Conservation (phyloP, 768 basidiomycete species). For the Sistotremastrum suecicum region DNA sequence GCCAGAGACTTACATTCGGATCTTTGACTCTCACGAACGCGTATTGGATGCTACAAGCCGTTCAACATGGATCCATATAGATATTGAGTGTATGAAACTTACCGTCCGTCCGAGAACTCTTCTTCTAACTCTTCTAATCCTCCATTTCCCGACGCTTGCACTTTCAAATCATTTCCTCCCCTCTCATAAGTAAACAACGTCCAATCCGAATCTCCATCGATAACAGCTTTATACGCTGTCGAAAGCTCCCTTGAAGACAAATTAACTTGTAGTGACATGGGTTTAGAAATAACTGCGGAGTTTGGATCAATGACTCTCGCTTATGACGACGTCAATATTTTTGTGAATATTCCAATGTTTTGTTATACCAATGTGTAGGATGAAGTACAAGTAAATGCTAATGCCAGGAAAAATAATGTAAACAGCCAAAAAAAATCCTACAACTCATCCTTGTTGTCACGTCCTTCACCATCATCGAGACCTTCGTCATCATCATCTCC, state of each 20-base stretch:
- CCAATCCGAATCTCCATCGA: constrained; percentile 60
- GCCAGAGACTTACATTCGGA: constrained; percentile 45
- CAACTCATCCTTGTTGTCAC: no score
- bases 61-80: constrained; percentile 7
- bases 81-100: constrained; percentile 14
- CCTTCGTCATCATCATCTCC: no score
- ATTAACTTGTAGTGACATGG: constrained; percentile 72
- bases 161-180: constrained; percentile 74
- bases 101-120: constrained; percentile 92
- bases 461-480: no score
- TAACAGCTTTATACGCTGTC: constrained; percentile 61
- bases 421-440: no score
- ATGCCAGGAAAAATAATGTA: no score
- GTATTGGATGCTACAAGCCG: constrained; percentile 66
- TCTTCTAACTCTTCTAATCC: constrained; percentile 85
- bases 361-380: no score
- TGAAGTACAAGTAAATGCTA: no score
- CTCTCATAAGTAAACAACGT: constrained; percentile 68
- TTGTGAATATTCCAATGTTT: no score
- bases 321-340: no score
- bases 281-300: not conserved
- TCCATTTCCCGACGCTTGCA: constrained; percentile 74
- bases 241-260: constrained; percentile 58
- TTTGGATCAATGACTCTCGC: no score
- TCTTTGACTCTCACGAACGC: constrained; percentile 80